Conservation (phyloP, 2,329 filamentous ascomycete genomes). For the Ophiostoma piceae region DNA sequence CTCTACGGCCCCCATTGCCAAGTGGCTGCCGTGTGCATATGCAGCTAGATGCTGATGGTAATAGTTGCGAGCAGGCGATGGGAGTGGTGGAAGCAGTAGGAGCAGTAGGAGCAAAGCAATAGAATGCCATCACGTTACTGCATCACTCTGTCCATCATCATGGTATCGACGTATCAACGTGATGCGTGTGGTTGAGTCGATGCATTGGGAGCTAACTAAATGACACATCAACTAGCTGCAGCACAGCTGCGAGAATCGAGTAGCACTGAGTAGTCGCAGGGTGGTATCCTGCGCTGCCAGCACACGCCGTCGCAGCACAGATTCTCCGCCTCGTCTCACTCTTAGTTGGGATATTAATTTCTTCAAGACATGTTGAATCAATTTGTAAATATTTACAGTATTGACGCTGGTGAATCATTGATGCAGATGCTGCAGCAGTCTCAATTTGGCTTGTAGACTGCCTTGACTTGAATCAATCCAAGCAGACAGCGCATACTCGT, state of each 20-base stretch:
- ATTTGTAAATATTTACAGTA: too few species aligned
- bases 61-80: too few species aligned
- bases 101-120: background rate
- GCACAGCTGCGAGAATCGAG: background rate
- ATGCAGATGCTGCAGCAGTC: background rate
- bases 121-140: background rate
- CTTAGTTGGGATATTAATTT: background rate
- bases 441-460: background rate
- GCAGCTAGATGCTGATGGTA: conserved; percentile 1
- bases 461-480: too few species aligned
- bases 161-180: background rate
- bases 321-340: conserved; percentile 8
- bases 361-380: too few species aligned
- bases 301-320: background rate
- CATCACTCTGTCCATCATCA: conserved; percentile 2
- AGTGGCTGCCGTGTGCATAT: background rate
- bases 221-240: background rate
- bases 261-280: background rate
- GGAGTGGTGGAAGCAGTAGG: too few species aligned
- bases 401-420: too few species aligned
- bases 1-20: too few species aligned
- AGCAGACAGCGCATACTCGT: background rate
- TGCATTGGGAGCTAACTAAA: background rate
- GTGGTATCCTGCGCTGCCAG: conserved; percentile 3
- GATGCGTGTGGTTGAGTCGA: background rate